Evolutionary conservation across 148 eudicot species (phyloP).

Genomic region (Rhododendron kiyosumense): DNA sequence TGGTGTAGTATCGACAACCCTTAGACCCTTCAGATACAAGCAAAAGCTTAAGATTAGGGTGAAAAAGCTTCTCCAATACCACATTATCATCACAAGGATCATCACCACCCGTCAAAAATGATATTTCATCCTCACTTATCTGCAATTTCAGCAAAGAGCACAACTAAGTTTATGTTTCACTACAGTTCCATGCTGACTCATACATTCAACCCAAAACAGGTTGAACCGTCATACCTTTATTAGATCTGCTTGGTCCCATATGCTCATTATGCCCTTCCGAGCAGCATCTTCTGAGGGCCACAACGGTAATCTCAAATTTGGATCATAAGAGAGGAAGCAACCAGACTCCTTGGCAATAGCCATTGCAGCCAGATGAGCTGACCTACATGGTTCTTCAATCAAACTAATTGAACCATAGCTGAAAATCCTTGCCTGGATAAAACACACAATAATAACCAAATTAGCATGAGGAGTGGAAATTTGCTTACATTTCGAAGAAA

Average conservation of each 20-base stretch:
- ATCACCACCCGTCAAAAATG: constrained; percentile 73
- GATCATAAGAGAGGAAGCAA: constrained; percentile 74
- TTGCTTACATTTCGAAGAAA: neutral
- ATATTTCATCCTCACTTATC: constrained; percentile 88
- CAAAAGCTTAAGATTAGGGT: constrained; percentile 72
- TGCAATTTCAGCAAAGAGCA: constrained; percentile 20
- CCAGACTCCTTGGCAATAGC: constrained; percentile 62
- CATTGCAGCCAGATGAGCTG: constrained; percentile 83
- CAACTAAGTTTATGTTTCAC: neutral
- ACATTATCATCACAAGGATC: constrained; percentile 67
- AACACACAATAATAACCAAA: neutral
- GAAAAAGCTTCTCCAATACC: constrained; percentile 73
- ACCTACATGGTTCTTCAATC: constrained; percentile 81
- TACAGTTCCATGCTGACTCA: neutral
- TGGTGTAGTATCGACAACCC: constrained; percentile 83
- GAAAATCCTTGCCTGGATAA: constrained; percentile 70
- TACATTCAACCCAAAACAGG: neutral
- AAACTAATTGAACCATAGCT: constrained; percentile 89
- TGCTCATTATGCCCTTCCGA: constrained; percentile 65
- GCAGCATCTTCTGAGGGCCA: constrained; percentile 92
- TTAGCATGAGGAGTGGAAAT: neutral
- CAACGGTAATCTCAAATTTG: constrained; percentile 72
- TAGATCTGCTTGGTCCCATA: constrained; percentile 88
- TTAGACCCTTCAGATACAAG: constrained; percentile 76
- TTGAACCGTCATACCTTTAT: constrained; percentile 52